Evolutionary conservation across 2,329 filamentous ascomycete species (phyloP), one percentile per base, ranked within the genome.

Genomic region (Diplocarpon mali): DNA sequence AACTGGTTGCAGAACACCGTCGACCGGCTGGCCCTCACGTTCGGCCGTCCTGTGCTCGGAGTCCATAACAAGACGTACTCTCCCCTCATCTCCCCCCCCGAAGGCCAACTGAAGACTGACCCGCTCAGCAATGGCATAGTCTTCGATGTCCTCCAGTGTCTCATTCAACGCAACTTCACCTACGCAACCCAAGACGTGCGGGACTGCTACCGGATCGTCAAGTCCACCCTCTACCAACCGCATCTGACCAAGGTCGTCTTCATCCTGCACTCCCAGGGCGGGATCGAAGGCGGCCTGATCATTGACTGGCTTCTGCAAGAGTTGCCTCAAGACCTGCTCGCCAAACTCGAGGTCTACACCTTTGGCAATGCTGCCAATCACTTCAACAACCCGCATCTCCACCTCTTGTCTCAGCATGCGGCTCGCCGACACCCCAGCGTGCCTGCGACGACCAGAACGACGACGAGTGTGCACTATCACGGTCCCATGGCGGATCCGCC

Each of bases 301-400:
- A 63, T 89, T 6, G 85, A 92, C 64, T 85, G 83, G 80, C 69
- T 90, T 2, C 68, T 88, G 1, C 77, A 81, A 50, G 83, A 88
- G 57, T 64, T 86, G 11, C 75, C 81, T 0, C 76, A 79, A 46
- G 72, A 80, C 50, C 65, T 81, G 3, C 66, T 87, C 5, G 63
- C 69, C 2, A 83, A 86, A 54, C 69, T 88, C 0, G 84, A 90
- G 62, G 74, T 90, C 11, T 82, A 80, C 20, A 89, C 84, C 0
- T 90, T 90, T 60, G 85, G 83, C 24, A 83, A 77, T 46, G 84
- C 83, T 0, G 81, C 85, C 0, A 86, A 86, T 56, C 83, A 89
- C 61, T 89, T 87, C 67, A 88, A 88, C 62, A 86, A 87, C 51
- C 85, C 84, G 0, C 72, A 76, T 52, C 68, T 72, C 2, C 71